Percentiles rank a stretch among this genome's conserved stretches.
phyloP scores from a whole-genome alignment of 140 eudicot species.

The Stevia rebaudiana region DNA sequence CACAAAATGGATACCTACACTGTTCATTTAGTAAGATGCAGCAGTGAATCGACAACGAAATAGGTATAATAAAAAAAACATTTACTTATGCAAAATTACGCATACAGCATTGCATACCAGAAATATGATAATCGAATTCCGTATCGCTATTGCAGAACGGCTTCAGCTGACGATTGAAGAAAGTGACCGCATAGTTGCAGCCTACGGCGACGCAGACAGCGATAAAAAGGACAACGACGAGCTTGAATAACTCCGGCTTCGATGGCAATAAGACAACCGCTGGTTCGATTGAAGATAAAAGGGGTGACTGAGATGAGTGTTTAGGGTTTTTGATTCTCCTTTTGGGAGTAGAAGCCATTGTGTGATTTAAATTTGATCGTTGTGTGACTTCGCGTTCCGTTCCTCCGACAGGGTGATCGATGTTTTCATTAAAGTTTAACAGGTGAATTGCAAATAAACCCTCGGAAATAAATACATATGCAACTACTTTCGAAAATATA shows the following conservation, averaged over 20 bases:
- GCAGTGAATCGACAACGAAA: neutral
- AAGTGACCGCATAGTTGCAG: slow-evolving; percentile 35
- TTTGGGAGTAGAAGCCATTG: slow-evolving; percentile 12
- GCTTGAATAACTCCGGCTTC: slow-evolving; percentile 44
- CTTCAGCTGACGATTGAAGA: slow-evolving; percentile 30
- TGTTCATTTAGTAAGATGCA: neutral
- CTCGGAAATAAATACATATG: neutral
- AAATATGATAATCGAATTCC: slow-evolving; percentile 31
- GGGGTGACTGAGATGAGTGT: slow-evolving; percentile 16
- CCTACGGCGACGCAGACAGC: slow-evolving; percentile 56
- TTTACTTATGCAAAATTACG: neutral
- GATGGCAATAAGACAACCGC: slow-evolving; percentile 50
- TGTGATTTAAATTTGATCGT: neutral
- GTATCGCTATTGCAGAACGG: slow-evolving; percentile 58
- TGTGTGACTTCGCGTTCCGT: neutral
- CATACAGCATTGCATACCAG: slow-evolving; percentile 33
- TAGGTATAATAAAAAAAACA: neutral
- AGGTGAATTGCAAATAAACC: neutral
- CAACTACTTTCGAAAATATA: no score
- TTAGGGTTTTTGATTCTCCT: slow-evolving; percentile 26
- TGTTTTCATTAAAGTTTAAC: neutral
- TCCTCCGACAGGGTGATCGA: neutral
- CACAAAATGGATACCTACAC: no score
- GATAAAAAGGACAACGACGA: slow-evolving; percentile 49
- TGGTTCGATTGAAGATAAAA: slow-evolving; percentile 38